phyloP scores from a whole-genome alignment of 2,329 filamentous ascomycete species.

The Podosphaera xanthii region DNA sequence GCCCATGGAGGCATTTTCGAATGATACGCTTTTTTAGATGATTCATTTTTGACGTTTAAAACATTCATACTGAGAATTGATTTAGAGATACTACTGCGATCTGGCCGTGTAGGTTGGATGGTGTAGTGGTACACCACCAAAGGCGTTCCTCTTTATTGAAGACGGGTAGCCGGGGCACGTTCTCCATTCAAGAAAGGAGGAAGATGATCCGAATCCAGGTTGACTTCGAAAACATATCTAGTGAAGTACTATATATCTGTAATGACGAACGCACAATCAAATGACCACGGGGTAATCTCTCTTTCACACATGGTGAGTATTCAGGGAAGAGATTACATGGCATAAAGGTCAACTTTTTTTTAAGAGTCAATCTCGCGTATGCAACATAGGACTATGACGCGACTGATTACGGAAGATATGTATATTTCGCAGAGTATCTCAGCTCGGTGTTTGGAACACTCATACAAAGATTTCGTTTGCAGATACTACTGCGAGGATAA shows the following conservation, averaged over 20 bases:
- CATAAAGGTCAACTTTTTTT: background rate
- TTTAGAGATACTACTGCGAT: no score
- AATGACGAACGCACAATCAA: background rate
- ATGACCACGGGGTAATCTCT: background rate
- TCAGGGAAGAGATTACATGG: background rate
- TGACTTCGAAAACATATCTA: background rate
- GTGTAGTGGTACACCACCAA: background rate
- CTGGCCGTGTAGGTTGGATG: background rate
- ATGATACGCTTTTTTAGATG: no score
- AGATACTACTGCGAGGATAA: no score
- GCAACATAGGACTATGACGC: background rate
- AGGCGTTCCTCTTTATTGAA: background rate
- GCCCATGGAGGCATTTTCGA: no score
- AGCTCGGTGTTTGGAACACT: no score
- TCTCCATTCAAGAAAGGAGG: background rate
- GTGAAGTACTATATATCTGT: background rate
- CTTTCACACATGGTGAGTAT: background rate
- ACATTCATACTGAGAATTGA: no score
- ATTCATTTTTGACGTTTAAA: no score
- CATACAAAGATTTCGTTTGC: no score
- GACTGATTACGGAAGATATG: background rate
- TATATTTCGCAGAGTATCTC: no score
- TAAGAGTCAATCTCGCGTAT: background rate
- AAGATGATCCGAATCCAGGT: background rate
- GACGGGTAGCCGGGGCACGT: background rate